These are phyloP conservation scores for Russula lepida DNA, from an alignment of 768 basidiomycete genomes.

Conservation along the genomic window DNA sequence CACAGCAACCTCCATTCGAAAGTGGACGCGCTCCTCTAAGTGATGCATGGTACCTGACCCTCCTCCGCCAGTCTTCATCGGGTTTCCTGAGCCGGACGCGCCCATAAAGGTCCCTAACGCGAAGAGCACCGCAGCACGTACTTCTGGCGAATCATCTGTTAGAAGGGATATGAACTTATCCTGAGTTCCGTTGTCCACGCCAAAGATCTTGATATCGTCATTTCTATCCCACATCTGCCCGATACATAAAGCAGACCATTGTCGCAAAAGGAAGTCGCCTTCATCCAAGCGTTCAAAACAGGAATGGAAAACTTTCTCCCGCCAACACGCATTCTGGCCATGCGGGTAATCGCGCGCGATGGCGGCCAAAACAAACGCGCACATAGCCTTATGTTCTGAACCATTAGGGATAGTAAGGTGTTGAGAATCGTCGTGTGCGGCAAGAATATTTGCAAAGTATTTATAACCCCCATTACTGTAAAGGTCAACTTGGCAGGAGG, in stretches of 20 bases:
- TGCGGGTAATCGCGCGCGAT: conserved; percentile 83
- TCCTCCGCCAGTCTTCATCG: conserved; percentile 63
- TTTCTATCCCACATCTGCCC: conserved; percentile 91
- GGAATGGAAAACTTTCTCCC: conserved; percentile 74
- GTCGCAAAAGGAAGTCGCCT: conserved; percentile 84
- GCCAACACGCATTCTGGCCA: conserved; percentile 81
- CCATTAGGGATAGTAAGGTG: conserved; percentile 71
- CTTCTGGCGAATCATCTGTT: conserved; percentile 85
- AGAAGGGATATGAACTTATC: conserved; percentile 73
- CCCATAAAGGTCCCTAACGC: conserved; percentile 93
- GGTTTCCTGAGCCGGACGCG: conserved; percentile 68
- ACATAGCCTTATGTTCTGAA: conserved; percentile 97
- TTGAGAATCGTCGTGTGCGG: conserved; percentile 51
- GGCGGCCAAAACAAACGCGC: conserved; percentile 88
- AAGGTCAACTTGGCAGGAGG: conserved; percentile 83
- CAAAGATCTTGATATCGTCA: conserved; percentile 82
- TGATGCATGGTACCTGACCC: conserved; percentile 76
- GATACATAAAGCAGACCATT: conserved; percentile 92
- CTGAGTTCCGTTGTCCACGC: conserved; percentile 70
- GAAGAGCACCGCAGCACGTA: conserved; percentile 83
- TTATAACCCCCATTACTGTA: conserved; percentile 76
- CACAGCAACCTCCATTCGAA: conserved; percentile 85
- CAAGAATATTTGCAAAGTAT: conserved; percentile 76
- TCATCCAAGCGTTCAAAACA: conserved; percentile 82
- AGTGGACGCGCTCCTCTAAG: conserved; percentile 69